These are phyloP conservation scores for Cinnamomum micranthum DNA, from an alignment of 164 flowering plant species.

Conservation along the genomic window DNA sequence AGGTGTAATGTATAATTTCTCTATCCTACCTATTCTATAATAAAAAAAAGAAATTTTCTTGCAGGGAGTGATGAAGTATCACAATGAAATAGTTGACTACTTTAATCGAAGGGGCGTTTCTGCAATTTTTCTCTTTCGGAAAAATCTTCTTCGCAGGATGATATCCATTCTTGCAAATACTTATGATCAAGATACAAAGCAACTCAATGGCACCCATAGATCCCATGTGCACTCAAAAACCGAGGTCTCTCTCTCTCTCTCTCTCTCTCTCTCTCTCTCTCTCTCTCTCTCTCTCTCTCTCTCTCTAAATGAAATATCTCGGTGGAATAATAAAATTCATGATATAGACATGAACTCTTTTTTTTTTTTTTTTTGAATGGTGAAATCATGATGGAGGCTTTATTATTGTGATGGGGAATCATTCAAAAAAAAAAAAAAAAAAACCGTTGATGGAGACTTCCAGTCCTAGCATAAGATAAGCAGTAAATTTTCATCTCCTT, in stretches of 20 bases:
- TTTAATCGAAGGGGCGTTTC: conserved; percentile 38
- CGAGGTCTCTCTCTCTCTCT: conserved; percentile 36
- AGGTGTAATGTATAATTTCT: no score
- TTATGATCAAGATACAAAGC: conserved; percentile 46
- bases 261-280: conserved; percentile 3
- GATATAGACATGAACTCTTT: no score
- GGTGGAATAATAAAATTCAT: no score
- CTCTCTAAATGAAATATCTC: no score
- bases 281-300: conserved; percentile 17
- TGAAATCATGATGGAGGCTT: no score
- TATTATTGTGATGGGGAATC: no score
- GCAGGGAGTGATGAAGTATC: conserved; percentile 42
- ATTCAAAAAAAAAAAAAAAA: no score
- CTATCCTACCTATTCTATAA: no score
- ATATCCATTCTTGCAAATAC: conserved; percentile 55
- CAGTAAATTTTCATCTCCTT: no score
- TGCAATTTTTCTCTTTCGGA: conserved; percentile 49
- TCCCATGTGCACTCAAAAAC: conserved; percentile 52
- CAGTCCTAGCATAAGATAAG: no score
- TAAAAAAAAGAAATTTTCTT: neutral
- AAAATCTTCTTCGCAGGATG: conserved; percentile 49
- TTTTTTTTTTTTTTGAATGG: no score
- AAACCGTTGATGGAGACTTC: no score
- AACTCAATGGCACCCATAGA: conserved; percentile 61
- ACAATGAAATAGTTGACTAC: conserved; percentile 26